These are phyloP conservation scores for Digitaria exilis DNA, from an alignment of 202 grass and related monocot species.

Conservation along the genomic window DNA sequence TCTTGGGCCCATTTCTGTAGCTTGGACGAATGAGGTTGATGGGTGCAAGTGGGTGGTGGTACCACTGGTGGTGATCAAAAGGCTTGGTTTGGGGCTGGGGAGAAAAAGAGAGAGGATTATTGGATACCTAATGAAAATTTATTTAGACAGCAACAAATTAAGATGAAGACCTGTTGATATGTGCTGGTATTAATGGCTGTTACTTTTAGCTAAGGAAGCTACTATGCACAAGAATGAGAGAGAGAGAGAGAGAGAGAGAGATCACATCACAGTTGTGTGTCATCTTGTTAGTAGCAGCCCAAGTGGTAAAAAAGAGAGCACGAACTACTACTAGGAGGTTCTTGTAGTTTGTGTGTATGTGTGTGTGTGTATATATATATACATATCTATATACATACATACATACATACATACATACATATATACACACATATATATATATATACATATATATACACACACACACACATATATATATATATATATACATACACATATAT, in stretches of 20 bases:
- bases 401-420: no score
- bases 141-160: constrained; percentile 33
- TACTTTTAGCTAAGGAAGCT: constrained; percentile 36
- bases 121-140: constrained; percentile 41
- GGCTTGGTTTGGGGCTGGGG: neutral
- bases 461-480: no score
- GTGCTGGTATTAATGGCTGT: constrained; percentile 42
- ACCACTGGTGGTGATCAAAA: constrained; percentile 14
- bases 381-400: no score
- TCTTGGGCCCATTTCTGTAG: neutral
- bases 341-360: no score
- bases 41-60: constrained; percentile 53
- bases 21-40: constrained; percentile 42
- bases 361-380: no score
- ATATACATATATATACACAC: no score
- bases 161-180: constrained; percentile 39
- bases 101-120: constrained; percentile 8
- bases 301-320: constrained; percentile 40
- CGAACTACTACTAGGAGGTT: neutral
- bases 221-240: neutral
- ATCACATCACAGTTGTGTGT: constrained; percentile 2
- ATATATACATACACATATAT: no score
- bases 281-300: neutral
- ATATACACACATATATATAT: no score
- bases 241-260: neutral